A percentile compares a stretch with the other conserved stretches of the same genome.
Evolutionary conservation across 345 rosid species (phyloP).

Genomic region (Pugionium dolabratum): DNA sequence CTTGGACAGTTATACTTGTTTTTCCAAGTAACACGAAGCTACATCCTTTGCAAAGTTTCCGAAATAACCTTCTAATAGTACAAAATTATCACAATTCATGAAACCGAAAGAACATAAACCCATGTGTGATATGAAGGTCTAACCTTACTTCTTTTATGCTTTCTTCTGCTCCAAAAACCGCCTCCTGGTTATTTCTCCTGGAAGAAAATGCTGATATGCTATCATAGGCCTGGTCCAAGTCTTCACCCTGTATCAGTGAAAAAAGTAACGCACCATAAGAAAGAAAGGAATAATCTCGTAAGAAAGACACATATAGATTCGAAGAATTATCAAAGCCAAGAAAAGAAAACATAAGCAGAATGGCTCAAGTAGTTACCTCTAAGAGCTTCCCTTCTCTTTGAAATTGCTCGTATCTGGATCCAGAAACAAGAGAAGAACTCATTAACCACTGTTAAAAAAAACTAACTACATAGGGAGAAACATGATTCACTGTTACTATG

Average conservation of each 20-base stretch:
- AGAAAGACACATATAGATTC: neutral
- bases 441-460: slow-evolving; percentile 15
- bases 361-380: slow-evolving; percentile 51
- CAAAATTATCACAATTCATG: neutral
- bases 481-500: neutral
- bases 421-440: slow-evolving; percentile 25
- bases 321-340: neutral
- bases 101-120: slow-evolving; percentile 2
- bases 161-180: slow-evolving; percentile 93
- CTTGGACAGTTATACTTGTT: neutral
- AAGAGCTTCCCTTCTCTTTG: slow-evolving; percentile 73
- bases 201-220: slow-evolving; percentile 93
- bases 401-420: slow-evolving; percentile 67
- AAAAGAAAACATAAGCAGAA: neutral
- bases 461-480: neutral
- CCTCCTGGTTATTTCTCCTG: slow-evolving; percentile 85
- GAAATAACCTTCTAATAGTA: slow-evolving; percentile 1
- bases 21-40: slow-evolving; percentile 4
- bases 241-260: slow-evolving; percentile 63
- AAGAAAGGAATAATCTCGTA: neutral
- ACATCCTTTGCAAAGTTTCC: neutral
- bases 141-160: slow-evolving; percentile 82
- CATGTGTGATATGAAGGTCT: slow-evolving; percentile 27
- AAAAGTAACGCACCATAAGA: slow-evolving; percentile 40
- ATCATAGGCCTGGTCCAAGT: slow-evolving; percentile 89